phyloP scores from a whole-genome alignment of 805 yeast genomes.

The Wickerhamiella alocasiicola region DNA sequence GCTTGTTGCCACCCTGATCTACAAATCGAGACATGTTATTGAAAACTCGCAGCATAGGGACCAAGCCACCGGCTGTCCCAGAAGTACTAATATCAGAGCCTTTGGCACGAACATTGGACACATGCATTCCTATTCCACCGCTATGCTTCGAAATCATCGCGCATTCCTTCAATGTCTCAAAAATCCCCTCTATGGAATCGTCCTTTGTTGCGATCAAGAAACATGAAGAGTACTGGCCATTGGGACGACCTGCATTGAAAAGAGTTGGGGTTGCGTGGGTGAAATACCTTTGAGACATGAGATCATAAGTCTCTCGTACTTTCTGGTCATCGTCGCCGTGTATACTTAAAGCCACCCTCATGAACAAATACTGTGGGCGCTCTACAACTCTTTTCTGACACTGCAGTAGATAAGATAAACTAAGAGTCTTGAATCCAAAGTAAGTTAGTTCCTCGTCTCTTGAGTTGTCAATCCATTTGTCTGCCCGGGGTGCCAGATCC shows the following conservation, averaged over 20 bases:
- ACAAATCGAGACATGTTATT: constrained; percentile 91
- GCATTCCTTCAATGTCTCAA: constrained; percentile 69
- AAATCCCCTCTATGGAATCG: constrained; percentile 88
- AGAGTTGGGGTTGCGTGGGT: constrained; percentile 92
- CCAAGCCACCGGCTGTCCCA: constrained; percentile 77
- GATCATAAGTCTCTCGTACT: constrained; percentile 64
- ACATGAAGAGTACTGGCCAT: constrained; percentile 76
- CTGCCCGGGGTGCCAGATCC: constrained; percentile 20
- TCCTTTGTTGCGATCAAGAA: constrained; percentile 79
- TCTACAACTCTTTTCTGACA: constrained; percentile 45
- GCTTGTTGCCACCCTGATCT: constrained; percentile 92
- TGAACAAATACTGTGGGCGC: constrained; percentile 74
- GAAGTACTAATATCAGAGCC: constrained; percentile 78
- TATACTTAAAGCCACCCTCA: constrained; percentile 83
- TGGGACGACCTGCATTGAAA: constrained; percentile 77
- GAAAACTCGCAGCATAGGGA: constrained; percentile 87
- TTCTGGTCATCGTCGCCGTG: constrained; percentile 52
- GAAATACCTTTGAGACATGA: constrained; percentile 72
- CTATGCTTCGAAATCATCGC: constrained; percentile 85
- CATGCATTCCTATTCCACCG: constrained; percentile 87
- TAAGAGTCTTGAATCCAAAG: constrained; percentile 81
- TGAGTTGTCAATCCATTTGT: constrained; percentile 47
- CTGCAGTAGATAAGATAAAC: constrained; percentile 61
- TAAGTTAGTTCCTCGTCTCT: constrained; percentile 63
- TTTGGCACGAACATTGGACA: constrained; percentile 69